These are phyloP conservation scores for Colletotrichum zoysiae DNA, from an alignment of 2,329 filamentous ascomycete genomes.

Conservation along the genomic window DNA sequence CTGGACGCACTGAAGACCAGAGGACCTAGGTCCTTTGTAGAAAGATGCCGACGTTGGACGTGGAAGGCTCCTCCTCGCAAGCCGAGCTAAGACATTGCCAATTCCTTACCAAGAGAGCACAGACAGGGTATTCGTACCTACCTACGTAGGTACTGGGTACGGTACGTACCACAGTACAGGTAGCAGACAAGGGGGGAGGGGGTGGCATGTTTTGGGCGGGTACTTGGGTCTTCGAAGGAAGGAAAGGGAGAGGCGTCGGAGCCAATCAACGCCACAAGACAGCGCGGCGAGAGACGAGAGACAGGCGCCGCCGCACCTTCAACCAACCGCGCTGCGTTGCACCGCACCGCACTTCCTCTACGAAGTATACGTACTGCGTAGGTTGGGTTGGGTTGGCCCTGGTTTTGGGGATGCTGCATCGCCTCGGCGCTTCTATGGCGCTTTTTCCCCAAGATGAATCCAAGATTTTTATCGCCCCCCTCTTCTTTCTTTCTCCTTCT, in stretches of 20 bases:
- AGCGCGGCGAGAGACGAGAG: slow-evolving; percentile 15
- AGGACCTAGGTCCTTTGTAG: too few relatives aligned
- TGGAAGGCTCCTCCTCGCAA: slow-evolving; percentile 32
- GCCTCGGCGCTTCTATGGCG: slow-evolving; percentile 41
- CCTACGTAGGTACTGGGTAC: too few relatives aligned
- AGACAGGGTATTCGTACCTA: not conserved
- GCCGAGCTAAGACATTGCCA: slow-evolving; percentile 29
- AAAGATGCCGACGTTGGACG: not conserved
- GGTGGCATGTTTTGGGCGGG: too few relatives aligned
- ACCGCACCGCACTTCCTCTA: not conserved
- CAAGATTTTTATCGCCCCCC: not conserved
- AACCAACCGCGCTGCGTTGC: not conserved
- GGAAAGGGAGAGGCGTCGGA: slow-evolving; percentile 10
- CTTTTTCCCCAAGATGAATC: slow-evolving; percentile 38
- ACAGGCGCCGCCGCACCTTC: slow-evolving; percentile 19
- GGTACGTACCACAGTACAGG: too few relatives aligned
- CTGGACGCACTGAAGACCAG: not conserved
- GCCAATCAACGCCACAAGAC: slow-evolving; percentile 27
- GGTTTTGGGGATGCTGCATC: not conserved
- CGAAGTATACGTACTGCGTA: too few relatives aligned
- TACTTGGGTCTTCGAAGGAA: not conserved
- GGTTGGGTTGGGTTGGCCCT: not conserved
- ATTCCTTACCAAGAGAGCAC: slow-evolving; percentile 11
- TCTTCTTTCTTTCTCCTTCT: not conserved
- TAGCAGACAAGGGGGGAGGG: too few relatives aligned